Percentiles rank a stretch among this genome's conserved stretches.
phyloP scores from a whole-genome alignment of 192 early-diverging fungal genomes.

The Spinellus fusiger region DNA sequence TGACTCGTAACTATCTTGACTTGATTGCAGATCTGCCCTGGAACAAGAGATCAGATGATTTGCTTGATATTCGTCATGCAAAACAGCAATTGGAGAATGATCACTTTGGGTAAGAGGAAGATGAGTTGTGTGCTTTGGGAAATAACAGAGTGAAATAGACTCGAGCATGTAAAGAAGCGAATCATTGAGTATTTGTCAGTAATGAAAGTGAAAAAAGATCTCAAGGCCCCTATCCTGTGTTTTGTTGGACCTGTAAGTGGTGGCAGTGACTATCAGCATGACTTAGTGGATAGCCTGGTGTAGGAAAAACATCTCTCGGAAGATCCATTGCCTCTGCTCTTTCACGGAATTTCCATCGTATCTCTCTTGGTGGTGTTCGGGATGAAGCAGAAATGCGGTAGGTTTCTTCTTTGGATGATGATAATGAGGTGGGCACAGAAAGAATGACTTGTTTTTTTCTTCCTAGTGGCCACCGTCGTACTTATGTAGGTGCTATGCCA shows the following conservation, averaged over 20 bases:
- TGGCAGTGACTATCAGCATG: not conserved
- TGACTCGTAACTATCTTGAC: slow-evolving; percentile 74
- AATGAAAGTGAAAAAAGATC: slow-evolving; percentile 62
- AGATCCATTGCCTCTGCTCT: slow-evolving; percentile 73
- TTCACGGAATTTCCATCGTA: slow-evolving; percentile 73
- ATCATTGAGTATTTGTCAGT: slow-evolving; percentile 83
- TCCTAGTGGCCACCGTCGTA: slow-evolving; percentile 71
- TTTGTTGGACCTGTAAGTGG: slow-evolving; percentile 57
- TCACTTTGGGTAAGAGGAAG: slow-evolving; percentile 57
- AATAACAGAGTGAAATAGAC: slow-evolving; percentile 8
- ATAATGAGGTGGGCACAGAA: not conserved
- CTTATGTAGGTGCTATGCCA: slow-evolving; percentile 83
- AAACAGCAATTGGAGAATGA: slow-evolving; percentile 67
- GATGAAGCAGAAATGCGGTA: slow-evolving; percentile 80
- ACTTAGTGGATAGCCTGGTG: slow-evolving; percentile 27
- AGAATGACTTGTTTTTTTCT: too few relatives aligned
- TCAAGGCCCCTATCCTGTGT: slow-evolving; percentile 76
- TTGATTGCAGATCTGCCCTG: slow-evolving; percentile 75
- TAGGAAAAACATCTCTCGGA: slow-evolving; percentile 83
- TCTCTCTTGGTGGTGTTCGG: slow-evolving; percentile 76
- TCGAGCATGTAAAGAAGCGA: slow-evolving; percentile 74
- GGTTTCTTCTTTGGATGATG: too few relatives aligned
- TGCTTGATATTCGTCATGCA: slow-evolving; percentile 61
- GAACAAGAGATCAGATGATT: slow-evolving; percentile 51
- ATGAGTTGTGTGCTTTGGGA: not conserved